These are phyloP conservation scores for Fusarium sterilihyphosum DNA, from an alignment of 2,329 filamentous ascomycete species.

Conservation along the genomic window DNA sequence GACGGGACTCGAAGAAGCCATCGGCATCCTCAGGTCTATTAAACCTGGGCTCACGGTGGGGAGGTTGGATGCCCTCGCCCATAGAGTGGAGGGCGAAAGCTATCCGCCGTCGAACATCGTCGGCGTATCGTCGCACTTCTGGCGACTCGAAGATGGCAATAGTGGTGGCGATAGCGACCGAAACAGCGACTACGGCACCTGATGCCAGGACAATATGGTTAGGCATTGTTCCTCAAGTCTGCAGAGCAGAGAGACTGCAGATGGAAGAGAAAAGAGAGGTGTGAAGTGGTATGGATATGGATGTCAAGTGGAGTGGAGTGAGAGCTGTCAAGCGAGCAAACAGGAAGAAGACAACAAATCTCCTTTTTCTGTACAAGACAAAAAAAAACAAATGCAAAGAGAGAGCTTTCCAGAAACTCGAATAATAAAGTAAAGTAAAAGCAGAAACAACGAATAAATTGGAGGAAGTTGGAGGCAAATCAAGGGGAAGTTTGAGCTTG, in stretches of 20 bases:
- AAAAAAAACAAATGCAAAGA: neutral
- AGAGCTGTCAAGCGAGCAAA: slow-evolving; percentile 20
- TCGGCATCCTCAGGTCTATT: slow-evolving; percentile 74
- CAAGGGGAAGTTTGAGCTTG: slow-evolving; percentile 33
- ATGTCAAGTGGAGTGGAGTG: slow-evolving; percentile 4
- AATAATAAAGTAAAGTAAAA: neutral
- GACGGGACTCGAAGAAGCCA: slow-evolving; percentile 67
- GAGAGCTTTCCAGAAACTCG: slow-evolving; percentile 12
- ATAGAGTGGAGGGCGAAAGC: slow-evolving; percentile 68
- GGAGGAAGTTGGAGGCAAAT: slow-evolving; percentile 25
- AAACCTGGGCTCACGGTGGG: slow-evolving; percentile 63
- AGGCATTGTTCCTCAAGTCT: slow-evolving; percentile 57
- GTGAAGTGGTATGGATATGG: neutral
- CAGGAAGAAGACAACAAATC: neutral
- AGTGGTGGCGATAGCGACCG: slow-evolving; percentile 66
- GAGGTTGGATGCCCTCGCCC: slow-evolving; percentile 65
- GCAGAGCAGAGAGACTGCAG: slow-evolving; percentile 7
- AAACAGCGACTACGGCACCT: slow-evolving; percentile 67
- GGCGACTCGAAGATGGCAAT: slow-evolving; percentile 72
- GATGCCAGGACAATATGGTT: slow-evolving; percentile 65
- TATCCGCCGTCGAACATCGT: slow-evolving; percentile 69
- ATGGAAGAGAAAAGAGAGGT: slow-evolving; percentile 1
- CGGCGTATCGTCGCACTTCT: slow-evolving; percentile 69
- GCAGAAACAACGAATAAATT: slow-evolving; percentile 1
- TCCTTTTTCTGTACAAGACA: neutral